Percentiles rank a stretch among this genome's conserved stretches.
Evolutionary conservation across 495 filamentous ascomycete species (phyloP).

Genomic region (Talaromyces wortmannii): DNA sequence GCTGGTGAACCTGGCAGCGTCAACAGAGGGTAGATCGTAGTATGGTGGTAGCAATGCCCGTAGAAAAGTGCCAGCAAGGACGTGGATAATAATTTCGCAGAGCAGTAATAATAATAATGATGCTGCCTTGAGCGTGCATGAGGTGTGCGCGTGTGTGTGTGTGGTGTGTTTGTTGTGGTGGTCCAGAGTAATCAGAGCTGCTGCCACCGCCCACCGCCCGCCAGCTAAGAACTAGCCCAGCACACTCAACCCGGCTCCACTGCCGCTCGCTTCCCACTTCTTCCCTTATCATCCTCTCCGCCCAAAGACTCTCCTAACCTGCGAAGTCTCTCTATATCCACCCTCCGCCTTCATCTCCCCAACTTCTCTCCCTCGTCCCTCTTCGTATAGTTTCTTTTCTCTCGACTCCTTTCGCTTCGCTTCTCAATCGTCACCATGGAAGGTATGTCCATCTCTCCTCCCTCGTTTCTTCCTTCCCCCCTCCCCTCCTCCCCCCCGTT

Average conservation of each 20-base stretch:
- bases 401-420: slow-evolving; percentile 17
- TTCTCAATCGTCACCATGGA: slow-evolving; percentile 59
- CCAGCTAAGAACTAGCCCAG: neutral
- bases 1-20: too few relatives aligned
- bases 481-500: slow-evolving; percentile 12
- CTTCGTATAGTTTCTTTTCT: slow-evolving; percentile 28
- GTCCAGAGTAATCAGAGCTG: too few relatives aligned
- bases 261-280: slow-evolving; percentile 3
- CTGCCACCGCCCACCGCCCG: too few relatives aligned
- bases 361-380: slow-evolving; percentile 11
- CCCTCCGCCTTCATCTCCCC: neutral
- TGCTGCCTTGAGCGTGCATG: too few relatives aligned
- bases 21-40: too few relatives aligned
- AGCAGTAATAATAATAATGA: too few relatives aligned
- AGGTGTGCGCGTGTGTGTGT: too few relatives aligned
- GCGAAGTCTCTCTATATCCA: slow-evolving; percentile 1
- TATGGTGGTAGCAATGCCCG: too few relatives aligned
- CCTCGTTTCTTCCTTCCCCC: slow-evolving; percentile 4
- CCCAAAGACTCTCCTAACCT: neutral
- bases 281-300: slow-evolving; percentile 2
- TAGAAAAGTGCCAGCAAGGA: too few relatives aligned
- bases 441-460: slow-evolving; percentile 49
- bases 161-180: too few relatives aligned
- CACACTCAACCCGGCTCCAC: neutral
- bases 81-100: too few relatives aligned